Conservation (phyloP, 257 asterid genomes). For the Nicotiana benthamiana region DNA sequence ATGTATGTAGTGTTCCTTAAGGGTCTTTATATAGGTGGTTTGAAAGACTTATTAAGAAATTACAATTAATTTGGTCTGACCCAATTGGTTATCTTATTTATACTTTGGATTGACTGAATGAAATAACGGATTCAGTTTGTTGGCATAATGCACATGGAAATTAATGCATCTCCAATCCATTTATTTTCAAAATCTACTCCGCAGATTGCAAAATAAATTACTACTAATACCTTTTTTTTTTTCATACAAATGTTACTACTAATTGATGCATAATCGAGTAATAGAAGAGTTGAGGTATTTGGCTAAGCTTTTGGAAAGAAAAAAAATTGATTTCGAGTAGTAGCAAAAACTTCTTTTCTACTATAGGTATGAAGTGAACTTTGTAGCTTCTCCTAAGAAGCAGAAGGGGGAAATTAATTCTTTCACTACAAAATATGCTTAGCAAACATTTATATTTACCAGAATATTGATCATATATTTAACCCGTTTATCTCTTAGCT, state of each 20-base stretch:
- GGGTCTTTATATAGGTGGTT: background rate
- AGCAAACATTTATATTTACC: background rate
- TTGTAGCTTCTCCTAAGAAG: background rate
- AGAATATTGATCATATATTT: background rate
- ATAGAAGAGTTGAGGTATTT: background rate
- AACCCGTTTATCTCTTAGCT: background rate
- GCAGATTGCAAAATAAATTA: background rate
- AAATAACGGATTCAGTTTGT: background rate
- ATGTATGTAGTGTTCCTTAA: background rate
- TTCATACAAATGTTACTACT: no score
- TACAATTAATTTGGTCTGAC: background rate
- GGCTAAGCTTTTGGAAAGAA: background rate
- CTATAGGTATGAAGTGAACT: background rate
- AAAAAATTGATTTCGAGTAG: background rate
- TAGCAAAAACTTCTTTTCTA: background rate
- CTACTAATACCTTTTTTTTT: background rate
- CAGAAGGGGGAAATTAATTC: background rate
- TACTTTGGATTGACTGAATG: background rate
- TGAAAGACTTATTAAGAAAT: background rate
- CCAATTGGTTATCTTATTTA: background rate
- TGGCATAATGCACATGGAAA: background rate
- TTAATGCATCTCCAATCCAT: background rate
- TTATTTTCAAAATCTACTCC: background rate
- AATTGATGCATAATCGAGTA: no score
- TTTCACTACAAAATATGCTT: background rate